phyloP scores from a whole-genome alignment of 495 filamentous ascomycete species.

The Tuber calosporum region DNA sequence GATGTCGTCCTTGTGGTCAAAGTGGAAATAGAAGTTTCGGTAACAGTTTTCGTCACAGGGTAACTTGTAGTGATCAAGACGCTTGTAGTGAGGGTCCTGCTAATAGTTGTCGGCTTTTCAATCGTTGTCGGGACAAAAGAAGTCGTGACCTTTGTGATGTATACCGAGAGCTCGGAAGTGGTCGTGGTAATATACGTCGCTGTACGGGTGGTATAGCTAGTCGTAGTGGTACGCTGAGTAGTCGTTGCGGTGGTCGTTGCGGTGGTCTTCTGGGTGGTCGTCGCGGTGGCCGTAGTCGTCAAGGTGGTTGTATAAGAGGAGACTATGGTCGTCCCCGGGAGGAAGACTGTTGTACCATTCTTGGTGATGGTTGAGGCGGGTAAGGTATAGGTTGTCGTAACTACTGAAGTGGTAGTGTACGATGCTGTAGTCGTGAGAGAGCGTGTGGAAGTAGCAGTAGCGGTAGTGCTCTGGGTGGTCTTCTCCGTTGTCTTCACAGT shows the following conservation, averaged over 20 bases:
- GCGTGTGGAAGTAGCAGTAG: slow-evolving; percentile 25
- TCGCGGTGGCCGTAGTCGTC: slow-evolving; percentile 13
- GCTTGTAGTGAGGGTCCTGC: slow-evolving; percentile 16
- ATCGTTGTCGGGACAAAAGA: slow-evolving; percentile 24
- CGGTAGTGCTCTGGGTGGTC: slow-evolving; percentile 16
- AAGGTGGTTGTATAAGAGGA: slow-evolving; percentile 20
- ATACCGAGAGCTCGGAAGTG: neutral
- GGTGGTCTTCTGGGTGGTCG: too few relatives aligned
- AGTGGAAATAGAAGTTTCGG: neutral
- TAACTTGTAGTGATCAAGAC: slow-evolving; percentile 26
- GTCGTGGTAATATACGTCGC: slow-evolving; percentile 17
- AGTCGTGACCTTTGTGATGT: slow-evolving; percentile 12
- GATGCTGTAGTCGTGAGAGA: slow-evolving; percentile 23
- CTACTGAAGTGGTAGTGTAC: slow-evolving; percentile 22
- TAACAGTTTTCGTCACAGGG: slow-evolving; percentile 5
- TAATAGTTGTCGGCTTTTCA: slow-evolving; percentile 11
- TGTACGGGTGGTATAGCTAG: slow-evolving; percentile 12
- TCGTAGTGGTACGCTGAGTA: slow-evolving; percentile 12
- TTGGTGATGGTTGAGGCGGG: slow-evolving; percentile 20
- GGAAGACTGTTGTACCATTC: slow-evolving; percentile 10
- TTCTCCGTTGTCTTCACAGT: slow-evolving; percentile 19
- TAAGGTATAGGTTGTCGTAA: slow-evolving; percentile 24
- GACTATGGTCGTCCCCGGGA: slow-evolving; percentile 22
- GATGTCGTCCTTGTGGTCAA: neutral
- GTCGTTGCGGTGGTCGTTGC: slow-evolving; percentile 4